Conservation (phyloP, 148 eudicot species). For the Rhododendron williamsianum region DNA sequence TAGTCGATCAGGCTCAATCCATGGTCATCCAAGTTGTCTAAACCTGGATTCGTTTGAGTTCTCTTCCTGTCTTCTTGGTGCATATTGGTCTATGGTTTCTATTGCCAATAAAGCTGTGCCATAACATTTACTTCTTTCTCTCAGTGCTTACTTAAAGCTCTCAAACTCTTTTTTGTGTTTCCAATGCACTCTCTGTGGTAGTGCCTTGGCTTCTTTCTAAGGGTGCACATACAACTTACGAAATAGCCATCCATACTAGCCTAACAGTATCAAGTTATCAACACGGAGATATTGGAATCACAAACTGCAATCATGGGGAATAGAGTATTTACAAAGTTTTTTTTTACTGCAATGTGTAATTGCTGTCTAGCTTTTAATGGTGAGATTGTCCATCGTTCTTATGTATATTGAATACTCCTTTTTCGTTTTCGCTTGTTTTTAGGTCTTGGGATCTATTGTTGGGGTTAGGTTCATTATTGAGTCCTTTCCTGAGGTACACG, state of each 20-base stretch:
- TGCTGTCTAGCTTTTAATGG: not conserved
- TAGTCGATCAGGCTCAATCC: not conserved
- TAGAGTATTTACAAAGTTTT: not conserved
- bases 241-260: not conserved
- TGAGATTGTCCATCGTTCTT: not conserved
- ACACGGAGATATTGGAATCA: not conserved
- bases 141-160: not conserved
- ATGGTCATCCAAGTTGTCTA: not conserved
- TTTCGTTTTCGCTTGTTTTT: slow-evolving; percentile 8
- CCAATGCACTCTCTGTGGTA: not conserved
- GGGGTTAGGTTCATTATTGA: slow-evolving; percentile 59
- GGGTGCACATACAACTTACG: not conserved
- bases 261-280: not conserved
- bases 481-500: slow-evolving; percentile 51
- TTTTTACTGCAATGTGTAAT: not conserved
- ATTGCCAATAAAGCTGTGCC: not conserved
- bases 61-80: not conserved
- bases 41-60: not conserved
- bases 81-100: not conserved
- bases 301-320: not conserved
- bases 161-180: not conserved
- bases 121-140: not conserved
- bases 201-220: not conserved
- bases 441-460: slow-evolving; percentile 75
- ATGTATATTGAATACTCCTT: not conserved